These are phyloP conservation scores for Scutellaria barbata DNA, from an alignment of 257 asterid genomes.

Conservation along the genomic window DNA sequence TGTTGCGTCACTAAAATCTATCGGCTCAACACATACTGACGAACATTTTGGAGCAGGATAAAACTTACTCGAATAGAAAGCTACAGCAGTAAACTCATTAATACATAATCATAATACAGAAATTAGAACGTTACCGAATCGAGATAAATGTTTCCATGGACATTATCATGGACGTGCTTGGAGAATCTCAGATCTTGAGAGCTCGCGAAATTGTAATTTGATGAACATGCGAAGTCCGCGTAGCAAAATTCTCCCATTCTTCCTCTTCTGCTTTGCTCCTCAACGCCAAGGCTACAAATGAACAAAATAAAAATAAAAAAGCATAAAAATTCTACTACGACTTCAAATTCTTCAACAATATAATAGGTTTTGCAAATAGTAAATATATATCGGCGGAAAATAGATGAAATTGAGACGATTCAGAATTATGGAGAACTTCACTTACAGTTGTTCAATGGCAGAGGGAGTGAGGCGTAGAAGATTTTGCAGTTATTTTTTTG, in stretches of 20 bases:
- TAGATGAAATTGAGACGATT: constrained; percentile 14
- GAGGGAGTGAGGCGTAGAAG: constrained; percentile 26
- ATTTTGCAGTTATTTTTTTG: constrained; percentile 21
- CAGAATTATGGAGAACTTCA: not conserved
- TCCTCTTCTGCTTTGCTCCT: constrained; percentile 27
- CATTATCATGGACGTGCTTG: constrained; percentile 83
- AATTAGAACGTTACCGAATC: constrained; percentile 54
- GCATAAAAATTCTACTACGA: not conserved
- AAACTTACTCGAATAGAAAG: not conserved
- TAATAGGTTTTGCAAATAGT: not conserved
- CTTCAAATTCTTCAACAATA: constrained; percentile 22
- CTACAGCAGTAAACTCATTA: not conserved
- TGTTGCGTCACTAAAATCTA: not conserved
- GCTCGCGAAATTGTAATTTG: constrained; percentile 44
- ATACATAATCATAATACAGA: not conserved
- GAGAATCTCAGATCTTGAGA: constrained; percentile 63
- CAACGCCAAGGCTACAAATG: constrained; percentile 25
- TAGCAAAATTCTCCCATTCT: constrained; percentile 58
- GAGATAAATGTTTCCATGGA: constrained; percentile 83
- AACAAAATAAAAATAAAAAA: not conserved
- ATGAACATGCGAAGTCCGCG: constrained; percentile 43
- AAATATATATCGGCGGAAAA: not conserved
- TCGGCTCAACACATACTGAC: constrained; percentile 7
- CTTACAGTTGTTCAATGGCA: constrained; percentile 30
- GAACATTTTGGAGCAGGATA: not conserved